These are phyloP conservation scores for Calonectria henricotiae DNA, from an alignment of 2,329 filamentous ascomycete species.

Conservation along the genomic window DNA sequence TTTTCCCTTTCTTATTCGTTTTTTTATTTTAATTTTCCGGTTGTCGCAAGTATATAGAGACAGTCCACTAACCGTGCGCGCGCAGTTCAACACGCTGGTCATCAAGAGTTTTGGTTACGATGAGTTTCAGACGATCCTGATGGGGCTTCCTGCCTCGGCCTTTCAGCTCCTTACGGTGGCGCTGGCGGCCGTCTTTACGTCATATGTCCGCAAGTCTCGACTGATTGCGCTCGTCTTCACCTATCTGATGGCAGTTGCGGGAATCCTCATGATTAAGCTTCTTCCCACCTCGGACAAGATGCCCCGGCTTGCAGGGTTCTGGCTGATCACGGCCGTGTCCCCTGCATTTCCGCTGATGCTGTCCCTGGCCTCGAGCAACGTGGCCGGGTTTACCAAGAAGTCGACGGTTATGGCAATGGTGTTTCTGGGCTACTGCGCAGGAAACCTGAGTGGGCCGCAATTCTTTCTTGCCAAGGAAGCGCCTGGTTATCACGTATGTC, in stretches of 20 bases:
- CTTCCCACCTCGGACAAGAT: constrained; percentile 39
- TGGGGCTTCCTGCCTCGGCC: constrained; percentile 35
- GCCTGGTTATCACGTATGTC: constrained; percentile 33
- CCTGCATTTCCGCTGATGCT: constrained; percentile 61
- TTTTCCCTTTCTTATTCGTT: not conserved
- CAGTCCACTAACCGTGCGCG: not conserved
- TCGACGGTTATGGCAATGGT: constrained; percentile 71
- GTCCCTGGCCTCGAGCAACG: constrained; percentile 71
- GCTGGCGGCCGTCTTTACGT: constrained; percentile 39
- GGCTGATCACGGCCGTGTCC: constrained; percentile 72
- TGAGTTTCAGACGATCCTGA: constrained; percentile 40
- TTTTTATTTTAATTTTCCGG: not conserved
- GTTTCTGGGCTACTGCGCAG: constrained; percentile 73
- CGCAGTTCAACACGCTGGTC: constrained; percentile 45
- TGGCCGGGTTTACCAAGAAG: constrained; percentile 76
- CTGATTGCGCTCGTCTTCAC: constrained; percentile 33
- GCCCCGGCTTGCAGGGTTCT: constrained; percentile 44
- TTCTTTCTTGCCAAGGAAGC: constrained; percentile 37
- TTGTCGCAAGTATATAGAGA: not conserved
- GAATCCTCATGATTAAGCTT: constrained; percentile 44
- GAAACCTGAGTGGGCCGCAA: constrained; percentile 74
- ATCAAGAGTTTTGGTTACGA: constrained; percentile 48
- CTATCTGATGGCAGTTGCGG: constrained; percentile 41
- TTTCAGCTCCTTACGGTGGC: constrained; percentile 44
- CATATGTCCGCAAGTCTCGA: constrained; percentile 39